A percentile compares a stretch with the other conserved stretches of the same genome.
These are phyloP conservation scores for Cryptococcus amylolentus DNA, from an alignment of 1,284 basidiomycete species.

Conservation along the genomic window DNA sequence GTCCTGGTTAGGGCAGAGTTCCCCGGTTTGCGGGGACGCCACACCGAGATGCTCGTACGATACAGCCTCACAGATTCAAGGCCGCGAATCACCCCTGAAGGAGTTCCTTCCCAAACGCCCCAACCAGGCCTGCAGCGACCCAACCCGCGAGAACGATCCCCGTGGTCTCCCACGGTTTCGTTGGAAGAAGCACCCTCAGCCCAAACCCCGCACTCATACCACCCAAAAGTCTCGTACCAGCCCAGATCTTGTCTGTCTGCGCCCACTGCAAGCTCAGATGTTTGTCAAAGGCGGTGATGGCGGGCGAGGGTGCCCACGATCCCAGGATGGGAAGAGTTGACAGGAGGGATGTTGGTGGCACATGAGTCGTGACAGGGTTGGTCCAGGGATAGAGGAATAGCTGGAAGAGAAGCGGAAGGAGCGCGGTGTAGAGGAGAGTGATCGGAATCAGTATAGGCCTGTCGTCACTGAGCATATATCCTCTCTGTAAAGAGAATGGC, in stretches of 20 bases:
- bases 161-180: constrained; percentile 67
- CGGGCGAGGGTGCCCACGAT: neutral
- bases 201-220: constrained; percentile 77
- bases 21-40: too few relatives aligned
- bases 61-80: too few relatives aligned
- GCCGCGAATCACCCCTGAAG: neutral
- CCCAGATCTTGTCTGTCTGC: constrained; percentile 72
- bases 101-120: constrained; percentile 52
- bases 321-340: neutral
- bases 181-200: constrained; percentile 51
- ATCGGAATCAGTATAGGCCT: constrained; percentile 72
- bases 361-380: constrained; percentile 26
- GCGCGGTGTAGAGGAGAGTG: constrained; percentile 77
- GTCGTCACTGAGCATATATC: constrained; percentile 1
- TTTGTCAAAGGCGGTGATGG: constrained; percentile 47
- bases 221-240: constrained; percentile 75
- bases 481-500: neutral
- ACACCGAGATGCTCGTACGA: too few relatives aligned
- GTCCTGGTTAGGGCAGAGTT: too few relatives aligned
- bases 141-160: constrained; percentile 73
- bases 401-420: constrained; percentile 80
- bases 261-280: constrained; percentile 20
- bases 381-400: constrained; percentile 81
- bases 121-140: constrained; percentile 64
- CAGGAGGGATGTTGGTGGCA: constrained; percentile 9